Base-by-base conservation (phyloP, 768 basidiomycete species). In the Rhizopogon salebrosus region DNA sequence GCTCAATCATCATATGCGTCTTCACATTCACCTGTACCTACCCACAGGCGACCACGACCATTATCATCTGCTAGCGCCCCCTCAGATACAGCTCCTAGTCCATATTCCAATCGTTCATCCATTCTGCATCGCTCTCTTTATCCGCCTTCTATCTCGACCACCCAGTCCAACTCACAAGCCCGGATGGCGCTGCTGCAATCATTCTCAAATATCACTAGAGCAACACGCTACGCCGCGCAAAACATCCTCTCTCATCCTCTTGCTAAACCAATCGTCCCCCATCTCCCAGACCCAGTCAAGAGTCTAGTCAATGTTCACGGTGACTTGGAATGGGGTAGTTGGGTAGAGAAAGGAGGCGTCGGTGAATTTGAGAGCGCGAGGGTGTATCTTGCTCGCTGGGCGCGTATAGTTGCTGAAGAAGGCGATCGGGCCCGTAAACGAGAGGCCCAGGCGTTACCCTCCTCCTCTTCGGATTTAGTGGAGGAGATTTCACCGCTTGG, bases 301-400 rank as follows among this genome's bases (percentile, higher is more conserved):
- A 92, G 88, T 53, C 79, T 98, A 42, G 93, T 97, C 2, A 89
- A 85, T 62, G 95, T 84, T 0, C 86, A 85, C 48, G 94, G 94
- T 16, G 95, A 95, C 65, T 84, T 85, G 72, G 89, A 95, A 61
- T 95, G 93, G 87, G 85, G 89, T 4, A 90, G 89, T 58, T 92
- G 91, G 91, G 89, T 92, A 0, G 92, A 94, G 67, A 89, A 89
- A 64, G 87, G 91, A 31, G 89, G 93, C 0, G 90, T 97, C 2
- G 93, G 92, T 6, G 94, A 97, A 66, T 98, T 95, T 66, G 97
- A 98, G 70, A 90, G 90, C 54, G 97, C 97, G 0, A 78, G 95
- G 4, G 91, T 98, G 6, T 98, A 98, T 67, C 81, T 99, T 8
- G 97, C 97, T 9, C 78, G 92, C 29, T 99, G 97, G 97, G 97